Base-by-base conservation (phyloP, 2,329 filamentous ascomycete species). In the Talaromyces sp. region DNA sequence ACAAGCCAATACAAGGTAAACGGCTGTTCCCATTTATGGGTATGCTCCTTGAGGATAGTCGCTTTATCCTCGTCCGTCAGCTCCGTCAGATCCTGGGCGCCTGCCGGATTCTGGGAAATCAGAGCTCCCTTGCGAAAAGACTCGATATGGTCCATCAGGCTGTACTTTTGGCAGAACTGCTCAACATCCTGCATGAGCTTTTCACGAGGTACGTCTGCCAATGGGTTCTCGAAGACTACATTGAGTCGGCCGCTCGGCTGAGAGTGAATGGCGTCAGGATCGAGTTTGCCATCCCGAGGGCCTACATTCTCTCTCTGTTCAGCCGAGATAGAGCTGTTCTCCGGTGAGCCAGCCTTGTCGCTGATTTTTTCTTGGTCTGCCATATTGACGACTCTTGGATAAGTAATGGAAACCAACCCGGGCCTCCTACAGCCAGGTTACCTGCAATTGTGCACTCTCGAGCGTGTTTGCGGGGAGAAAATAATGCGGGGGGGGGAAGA, bases 101-200 rank as follows among this genome's bases (percentile, higher is more conserved):
- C 73, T 17, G 77, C 73, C 0, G 84, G 83, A 19, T 80, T 73
- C 59, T 84, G 82, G 6, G 82, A 81, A 19, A 84, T 72, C 36
- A 84, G 66, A 13, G 82, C 82, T 9, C 81, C 80, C 64, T 83
- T 83, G 32, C 78, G 77, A 61, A 85, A 82, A 25, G 66, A 71
- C 4, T 81, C 80, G 11, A 82, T 68, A 22, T 82, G 74, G 25
- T 82, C 77, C 39, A 76, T 75, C 3, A 86, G 72, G 9, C 77
- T 78, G 56, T 80, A 78, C n/a, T 80, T 71, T 3, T 69, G 64
- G 51, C 82, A 84, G 69, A 87, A 88, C 0, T 74, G 69, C 51
- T 83, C 78, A 2, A 88, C 85, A 63, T 85, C 77, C 22, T 73
- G 71, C 44, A 87, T 71, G 15, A 88, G 78, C 58, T 81, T 72